Percentiles rank a stretch among this genome's conserved stretches.
phyloP scores from a whole-genome alignment of 2,329 filamentous ascomycete genomes.

The Emericellopsis atlantica region DNA sequence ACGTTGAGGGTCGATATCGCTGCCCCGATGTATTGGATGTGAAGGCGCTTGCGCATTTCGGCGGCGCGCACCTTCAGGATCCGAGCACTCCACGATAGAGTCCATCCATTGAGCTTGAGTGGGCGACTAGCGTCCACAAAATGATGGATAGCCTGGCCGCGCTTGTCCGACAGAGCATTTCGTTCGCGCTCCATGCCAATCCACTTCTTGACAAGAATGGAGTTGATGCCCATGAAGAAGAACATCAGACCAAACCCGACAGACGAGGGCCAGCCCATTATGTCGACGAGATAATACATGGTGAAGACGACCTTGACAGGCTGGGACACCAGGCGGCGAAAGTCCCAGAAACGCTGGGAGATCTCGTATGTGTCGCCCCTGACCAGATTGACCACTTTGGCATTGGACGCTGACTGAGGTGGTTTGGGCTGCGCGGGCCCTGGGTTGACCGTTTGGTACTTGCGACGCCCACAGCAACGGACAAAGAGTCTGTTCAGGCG shows the following conservation, averaged over 20 bases:
- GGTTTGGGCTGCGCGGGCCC: not conserved
- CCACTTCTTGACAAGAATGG: slow-evolving; percentile 50
- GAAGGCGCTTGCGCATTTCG: slow-evolving; percentile 23
- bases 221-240: slow-evolving; percentile 57
- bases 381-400: slow-evolving; percentile 83
- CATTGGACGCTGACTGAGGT: slow-evolving; percentile 58
- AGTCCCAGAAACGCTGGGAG: slow-evolving; percentile 79
- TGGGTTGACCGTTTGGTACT: not conserved
- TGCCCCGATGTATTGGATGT: slow-evolving; percentile 20
- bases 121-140: slow-evolving; percentile 81
- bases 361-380: slow-evolving; percentile 73
- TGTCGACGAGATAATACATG: slow-evolving; percentile 46
- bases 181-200: slow-evolving; percentile 58
- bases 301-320: slow-evolving; percentile 68
- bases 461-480: slow-evolving; percentile 8
- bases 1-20: slow-evolving; percentile 58
- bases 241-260: slow-evolving; percentile 59
- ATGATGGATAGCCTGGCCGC: slow-evolving; percentile 70
- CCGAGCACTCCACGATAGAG: slow-evolving; percentile 19
- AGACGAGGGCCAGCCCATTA: slow-evolving; percentile 71
- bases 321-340: slow-evolving; percentile 60
- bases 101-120: slow-evolving; percentile 27
- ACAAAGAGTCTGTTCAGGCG: slow-evolving; percentile 7
- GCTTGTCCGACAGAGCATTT: slow-evolving; percentile 61
- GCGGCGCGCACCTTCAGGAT: slow-evolving; percentile 20